phyloP scores from a whole-genome alignment of 116 monocot species.

The Thalassia testudinum region DNA sequence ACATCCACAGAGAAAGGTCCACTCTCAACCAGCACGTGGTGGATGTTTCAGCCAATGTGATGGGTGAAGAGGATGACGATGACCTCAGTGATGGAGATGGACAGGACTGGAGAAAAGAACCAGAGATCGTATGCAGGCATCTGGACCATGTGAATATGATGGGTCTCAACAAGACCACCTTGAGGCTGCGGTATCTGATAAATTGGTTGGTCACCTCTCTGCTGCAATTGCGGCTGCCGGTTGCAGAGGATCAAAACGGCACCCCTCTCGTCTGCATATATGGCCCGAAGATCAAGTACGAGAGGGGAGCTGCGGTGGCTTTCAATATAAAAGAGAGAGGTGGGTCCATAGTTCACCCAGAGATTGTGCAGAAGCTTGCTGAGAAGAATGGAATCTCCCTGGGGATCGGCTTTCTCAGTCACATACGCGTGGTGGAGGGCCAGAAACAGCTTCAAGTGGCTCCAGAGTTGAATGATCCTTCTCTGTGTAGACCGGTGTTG shows the following conservation, averaged over 20 bases:
- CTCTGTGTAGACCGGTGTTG: constrained; percentile 21
- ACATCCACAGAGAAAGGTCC: constrained; percentile 23
- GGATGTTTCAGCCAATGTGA: constrained; percentile 14
- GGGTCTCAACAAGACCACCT: constrained; percentile 82
- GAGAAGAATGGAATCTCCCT: constrained; percentile 63
- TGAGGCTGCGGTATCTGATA: constrained; percentile 50
- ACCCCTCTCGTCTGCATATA: constrained; percentile 15
- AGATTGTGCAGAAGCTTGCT: constrained; percentile 46
- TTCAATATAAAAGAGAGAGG: constrained; percentile 13
- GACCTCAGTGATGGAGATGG: constrained; percentile 32
- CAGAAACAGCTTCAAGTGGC: constrained; percentile 30
- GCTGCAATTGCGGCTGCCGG: constrained; percentile 9
- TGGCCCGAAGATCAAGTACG: constrained; percentile 20
- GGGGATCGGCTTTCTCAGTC: constrained; percentile 79
- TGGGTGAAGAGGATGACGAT: constrained; percentile 8
- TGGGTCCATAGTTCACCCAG: constrained; percentile 36
- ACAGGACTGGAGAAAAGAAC: constrained; percentile 57
- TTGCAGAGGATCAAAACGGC: constrained; percentile 4
- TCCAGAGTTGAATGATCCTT: constrained; percentile 16
- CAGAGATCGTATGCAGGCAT: constrained; percentile 76
- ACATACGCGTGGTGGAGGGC: constrained; percentile 34
- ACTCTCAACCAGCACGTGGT: background rate
- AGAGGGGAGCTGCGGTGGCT: constrained; percentile 10
- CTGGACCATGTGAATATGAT: constrained; percentile 79
- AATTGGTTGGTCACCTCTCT: constrained; percentile 4